Conservation (phyloP, 768 basidiomycete species). For the Floccularia luteovirens region DNA sequence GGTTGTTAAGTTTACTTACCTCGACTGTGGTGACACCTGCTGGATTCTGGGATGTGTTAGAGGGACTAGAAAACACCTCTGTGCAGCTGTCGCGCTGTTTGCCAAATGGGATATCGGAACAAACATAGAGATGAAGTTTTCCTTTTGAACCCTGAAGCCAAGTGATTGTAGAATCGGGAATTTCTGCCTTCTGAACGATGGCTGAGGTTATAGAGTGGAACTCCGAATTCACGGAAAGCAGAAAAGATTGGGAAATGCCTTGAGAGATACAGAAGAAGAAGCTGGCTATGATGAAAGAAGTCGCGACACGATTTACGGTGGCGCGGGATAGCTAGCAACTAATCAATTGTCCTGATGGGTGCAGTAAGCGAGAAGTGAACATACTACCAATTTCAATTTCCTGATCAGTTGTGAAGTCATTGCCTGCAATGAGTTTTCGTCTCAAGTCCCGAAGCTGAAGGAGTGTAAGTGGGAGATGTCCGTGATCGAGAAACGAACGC, state of each 20-base stretch:
- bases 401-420: too few species aligned
- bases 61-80: not conserved
- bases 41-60: not conserved
- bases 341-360: too few species aligned
- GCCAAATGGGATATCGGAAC: conserved; percentile 35
- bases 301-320: conserved; percentile 28
- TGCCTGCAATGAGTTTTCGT: too few species aligned
- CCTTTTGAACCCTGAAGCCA: conserved; percentile 21
- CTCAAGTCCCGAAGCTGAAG: too few species aligned
- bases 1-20: not conserved
- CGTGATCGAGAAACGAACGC: too few species aligned
- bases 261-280: conserved; percentile 45
- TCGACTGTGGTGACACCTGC: not conserved
- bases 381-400: too few species aligned
- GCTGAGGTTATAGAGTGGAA: conserved; percentile 25
- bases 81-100: conserved; percentile 7
- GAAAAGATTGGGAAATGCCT: conserved; percentile 40
- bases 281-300: conserved; percentile 42
- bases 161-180: conserved; percentile 27
- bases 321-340: conserved; percentile 29
- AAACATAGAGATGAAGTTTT: conserved; percentile 29
- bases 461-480: too few species aligned
- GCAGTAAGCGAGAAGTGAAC: too few species aligned
- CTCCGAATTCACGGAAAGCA: conserved; percentile 36
- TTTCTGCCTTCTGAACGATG: conserved; percentile 26